Base-by-base conservation (phyloP, 768 basidiomycete species). In the Flagelloscypha sp. region DNA sequence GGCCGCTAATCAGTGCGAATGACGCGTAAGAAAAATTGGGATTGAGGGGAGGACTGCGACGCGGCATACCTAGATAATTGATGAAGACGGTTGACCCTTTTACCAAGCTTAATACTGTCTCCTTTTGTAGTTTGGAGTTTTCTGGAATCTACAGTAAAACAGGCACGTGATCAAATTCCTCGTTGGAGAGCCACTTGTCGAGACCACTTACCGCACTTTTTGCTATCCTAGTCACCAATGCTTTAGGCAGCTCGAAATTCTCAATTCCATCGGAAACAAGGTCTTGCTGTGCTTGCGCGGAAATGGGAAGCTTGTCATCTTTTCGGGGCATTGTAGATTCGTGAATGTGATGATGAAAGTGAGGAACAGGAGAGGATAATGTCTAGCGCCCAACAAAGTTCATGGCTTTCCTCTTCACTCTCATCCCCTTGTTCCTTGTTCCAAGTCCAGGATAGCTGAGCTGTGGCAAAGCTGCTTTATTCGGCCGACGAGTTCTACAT, bases 31-130 rank as follows among this genome's bases (percentile, higher is more conserved):
- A 25, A 27, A 30, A 35, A 12, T 7, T 27, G 7, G 18, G 17
- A 25, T 8, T 15, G 31, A 37, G 17, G 12, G 22, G 8, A 33
- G 15, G 61, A 65, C 41, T 49, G 70, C 72, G 70, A 71, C 24
- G 71, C 16, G 35, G 62, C 79, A 46, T 54, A 84, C 93, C 82
- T 6, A 98, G 65, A 48, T 92, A 94, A 55, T 85, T 93, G 46
- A 99, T 92, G 56, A 97, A 98, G 34, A 97, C 84, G 0, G 93
- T 93, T 3, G 92, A 88, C 20, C 83, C 82, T 53, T 92, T 92
- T 10, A 84, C 69, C 7, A 95, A 66, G 9, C 89, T 86, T 1
- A 84, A 55, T 0, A 92, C 77, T 0, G 86, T 84, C 40, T 97
- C 94, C 43, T 92, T 94, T 48, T 90, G 85, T 37, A 95, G 57